These are phyloP conservation scores for Phaeomoniella chlamydospora DNA, from an alignment of 2,329 filamentous ascomycete species.

Conservation along the genomic window DNA sequence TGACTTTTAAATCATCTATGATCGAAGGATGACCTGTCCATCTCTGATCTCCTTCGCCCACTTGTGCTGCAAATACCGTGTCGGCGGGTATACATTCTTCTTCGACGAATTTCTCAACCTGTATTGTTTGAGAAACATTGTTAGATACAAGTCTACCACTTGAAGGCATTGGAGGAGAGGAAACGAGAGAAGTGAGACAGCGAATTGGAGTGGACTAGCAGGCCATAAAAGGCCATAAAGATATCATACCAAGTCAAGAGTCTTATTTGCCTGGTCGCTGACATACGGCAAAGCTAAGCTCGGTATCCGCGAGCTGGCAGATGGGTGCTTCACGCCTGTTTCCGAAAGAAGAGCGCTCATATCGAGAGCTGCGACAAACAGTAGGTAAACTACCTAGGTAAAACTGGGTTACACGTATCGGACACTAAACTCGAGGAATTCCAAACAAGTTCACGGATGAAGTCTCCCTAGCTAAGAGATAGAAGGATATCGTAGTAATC, in stretches of 20 bases:
- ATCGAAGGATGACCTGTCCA: conserved; percentile 69
- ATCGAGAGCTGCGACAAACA: no score
- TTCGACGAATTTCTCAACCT: conserved; percentile 91
- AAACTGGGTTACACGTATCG: no score
- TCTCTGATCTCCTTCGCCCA: conserved; percentile 60
- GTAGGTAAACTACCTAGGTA: no score
- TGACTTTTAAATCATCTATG: conserved; percentile 77
- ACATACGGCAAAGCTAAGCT: conserved; percentile 49
- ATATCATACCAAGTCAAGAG: conserved; percentile 60
- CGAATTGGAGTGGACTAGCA: no score
- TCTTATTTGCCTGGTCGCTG: conserved; percentile 72
- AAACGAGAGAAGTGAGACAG: no score
- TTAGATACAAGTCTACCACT: conserved; percentile 1
- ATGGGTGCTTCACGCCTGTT: conserved; percentile 15
- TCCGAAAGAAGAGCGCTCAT: background rate
- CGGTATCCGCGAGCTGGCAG: conserved; percentile 29
- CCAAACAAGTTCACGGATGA: no score
- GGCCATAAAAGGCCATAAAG: no score
- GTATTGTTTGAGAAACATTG: conserved; percentile 3
- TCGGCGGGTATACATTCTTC: conserved; percentile 88
- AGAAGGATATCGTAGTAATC: no score
- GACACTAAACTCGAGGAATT: no score
- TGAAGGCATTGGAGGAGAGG: no score
- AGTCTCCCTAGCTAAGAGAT: no score
- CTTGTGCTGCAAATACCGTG: conserved; percentile 62